Evolutionary conservation across 768 basidiomycete genomes (phyloP), one percentile per base, ranked within the genome.

Genomic region (Boletus pseudopeckii): DNA sequence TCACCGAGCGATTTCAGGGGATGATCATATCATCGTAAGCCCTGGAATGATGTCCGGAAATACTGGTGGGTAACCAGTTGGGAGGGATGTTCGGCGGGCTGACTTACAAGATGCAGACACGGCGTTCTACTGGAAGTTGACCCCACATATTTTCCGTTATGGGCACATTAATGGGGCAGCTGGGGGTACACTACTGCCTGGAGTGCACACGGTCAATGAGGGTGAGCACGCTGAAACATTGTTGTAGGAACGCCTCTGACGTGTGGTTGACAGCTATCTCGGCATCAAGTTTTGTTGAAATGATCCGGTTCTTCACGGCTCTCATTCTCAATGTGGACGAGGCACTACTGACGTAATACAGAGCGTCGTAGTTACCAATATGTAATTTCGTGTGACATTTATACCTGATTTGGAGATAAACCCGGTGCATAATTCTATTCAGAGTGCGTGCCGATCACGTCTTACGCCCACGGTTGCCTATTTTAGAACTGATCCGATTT

Each of bases 141-240:
- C 69, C 2, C 56, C 53, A 48, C 85, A 88, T 59, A 89, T 91
- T 56, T 89, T 87, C 78, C 81, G 88, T 18, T 91, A 89, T 53
- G 67, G 64, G 18, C 72, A 71, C 46, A 74, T 68, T 8, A 69
- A 71, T 38, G 62, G 61, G 28, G 63, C 65, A 0, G 69, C 65
- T 18, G 62, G 69, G 28, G 54, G 72, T 26, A 50, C 60, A 1
- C 58, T 74, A 22, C 69, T 69, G 46, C 61, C 65, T 24, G 77
- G 77, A 1, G 70, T 84, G n/a, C 89, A 90, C 66, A 87, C 87
- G 3, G 80, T 89, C 26, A 80, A 90, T 53, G 89, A 90, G 76
- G 76, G 86, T 85, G 62, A 63, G 80, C 63, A 13, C 11, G 8
- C 5, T 28, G 30, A 14, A 15, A 32, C 30, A 11, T 11, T 9